Base-by-base conservation (phyloP, 129 eudicot species). In the Cynara cardunculus region DNA sequence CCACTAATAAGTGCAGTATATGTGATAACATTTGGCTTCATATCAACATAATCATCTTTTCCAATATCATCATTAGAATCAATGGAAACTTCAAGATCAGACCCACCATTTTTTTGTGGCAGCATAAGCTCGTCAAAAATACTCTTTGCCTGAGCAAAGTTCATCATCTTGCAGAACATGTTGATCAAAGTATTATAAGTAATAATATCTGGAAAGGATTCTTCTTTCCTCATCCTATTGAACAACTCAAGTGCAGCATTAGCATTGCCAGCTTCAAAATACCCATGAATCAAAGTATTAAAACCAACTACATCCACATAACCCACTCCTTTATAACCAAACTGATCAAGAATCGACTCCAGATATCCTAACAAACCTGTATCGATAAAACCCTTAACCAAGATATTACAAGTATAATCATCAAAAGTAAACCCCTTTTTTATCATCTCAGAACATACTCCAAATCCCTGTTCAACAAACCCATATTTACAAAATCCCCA, bases 401-500 rank as follows among this genome's bases (percentile, higher is more conserved):
- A 87, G 32, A 91, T 83, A 87, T 96, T 93, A 85, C 90, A 85
- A 85, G 99, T 96, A 76, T 82, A 89, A 72, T 75, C 75, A 84
- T 96, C 95, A 85, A 80, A 78, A 76, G 46, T 16, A 35, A 91
- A 72, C 68, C 91, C 95, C 78, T 80, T 93, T 82, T 93, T 93
- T 19, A 96, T 32, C 96, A 96, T 93, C 49, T 88, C 91, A 68
- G 98, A 85, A 75, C 90, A 89, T 79, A 91, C 77, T 44, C 97
- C 98, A 21, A 93, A 89, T 19, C 92, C 98, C 82, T 78, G 81
- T 69, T 88, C 86, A 26, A 83, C 89, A 71, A 72, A 74, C 59
- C 94, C 86, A 41, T 67, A 69, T 84, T 65, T 87, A 83, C 97
- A 96, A 71, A 96, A 84, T 16, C 97, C 99, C 97, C 93, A 84